Conservation (phyloP, 768 basidiomycete genomes). For the Suillus tomentosus region DNA sequence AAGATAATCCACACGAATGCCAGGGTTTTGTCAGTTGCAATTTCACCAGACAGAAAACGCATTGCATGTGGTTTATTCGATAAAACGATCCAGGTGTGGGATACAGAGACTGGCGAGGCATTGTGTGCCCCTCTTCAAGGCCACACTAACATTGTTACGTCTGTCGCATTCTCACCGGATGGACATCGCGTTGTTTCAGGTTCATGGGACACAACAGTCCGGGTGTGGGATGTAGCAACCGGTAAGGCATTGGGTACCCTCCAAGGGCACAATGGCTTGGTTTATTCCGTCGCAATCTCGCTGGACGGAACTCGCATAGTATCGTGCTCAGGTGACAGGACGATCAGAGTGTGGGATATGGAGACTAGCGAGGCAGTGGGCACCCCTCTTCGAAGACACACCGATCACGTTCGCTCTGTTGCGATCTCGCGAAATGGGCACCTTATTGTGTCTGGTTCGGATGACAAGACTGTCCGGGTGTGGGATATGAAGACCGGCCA, state of each 20-base stretch:
- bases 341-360: too few species aligned
- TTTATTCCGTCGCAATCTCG: not conserved
- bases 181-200: not conserved
- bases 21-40: too few species aligned
- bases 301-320: too few species aligned
- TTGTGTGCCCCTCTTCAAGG: not conserved
- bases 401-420: not conserved
- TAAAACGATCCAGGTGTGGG: too few species aligned
- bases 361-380: not conserved
- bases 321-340: too few species aligned
- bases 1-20: too few species aligned
- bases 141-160: accelerated
- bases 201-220: not conserved
- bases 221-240: not conserved
- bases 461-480: not conserved
- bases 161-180: not conserved
- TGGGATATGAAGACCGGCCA: not conserved
- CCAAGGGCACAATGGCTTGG: not conserved
- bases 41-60: too few species aligned
- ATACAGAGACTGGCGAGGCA: too few species aligned
- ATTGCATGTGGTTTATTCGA: too few species aligned
- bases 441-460: slow-evolving; percentile 6
- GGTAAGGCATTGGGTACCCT: not conserved
- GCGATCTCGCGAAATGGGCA: not conserved
- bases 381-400: not conserved